Base-by-base conservation (phyloP, 2,329 filamentous ascomycete species). In the Fusarium sp. region DNA sequence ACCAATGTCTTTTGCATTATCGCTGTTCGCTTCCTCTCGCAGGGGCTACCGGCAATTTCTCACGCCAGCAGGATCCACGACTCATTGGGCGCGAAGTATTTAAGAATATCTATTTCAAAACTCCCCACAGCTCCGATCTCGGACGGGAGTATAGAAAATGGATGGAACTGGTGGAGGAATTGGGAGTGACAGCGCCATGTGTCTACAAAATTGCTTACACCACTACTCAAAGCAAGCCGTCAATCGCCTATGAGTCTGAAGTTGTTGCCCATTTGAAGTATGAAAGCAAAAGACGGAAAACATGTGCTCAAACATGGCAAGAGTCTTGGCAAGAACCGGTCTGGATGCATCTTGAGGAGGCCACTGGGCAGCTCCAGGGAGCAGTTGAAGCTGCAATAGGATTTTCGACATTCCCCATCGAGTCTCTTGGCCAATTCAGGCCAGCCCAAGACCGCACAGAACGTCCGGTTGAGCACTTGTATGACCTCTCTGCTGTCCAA, bases 381-480 rank as follows among this genome's bases (percentile, higher is more conserved):
- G 24, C 18, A 28, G 18, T 51, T n/a, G 11, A 51, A 33, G 24
- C 15, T 5, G 47, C 22, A 10, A 7, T 51, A 10, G 47, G 28
- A 24, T 51, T 51, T 10, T 33, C 15, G 28, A 5, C 28, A 7
- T 51, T 51, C 4, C 22, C 47, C 18, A 6, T 18, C 22, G 28
- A 33, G 47, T 2, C 28, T 33, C 7, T 7, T 17, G 28, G 7
- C 10, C 47, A 31, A 18, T 33, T 24, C 22, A 33, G 28, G 6
- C 22, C 11, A 31, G 8, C 2, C 22, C 22, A 33, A 3, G 4
- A 18, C 10, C 5, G 1, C 1, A 4, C 28, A 6, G 11, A n/a
- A 6, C 10, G 0, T 9, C 9, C 1, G 3, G 15, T 3, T 12
- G 0, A 7, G 22, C 5, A 7, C 22, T 51, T 35, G 24, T 13